Evolutionary conservation across 257 asterid species (phyloP).

Genomic region (Striga asiatica): DNA sequence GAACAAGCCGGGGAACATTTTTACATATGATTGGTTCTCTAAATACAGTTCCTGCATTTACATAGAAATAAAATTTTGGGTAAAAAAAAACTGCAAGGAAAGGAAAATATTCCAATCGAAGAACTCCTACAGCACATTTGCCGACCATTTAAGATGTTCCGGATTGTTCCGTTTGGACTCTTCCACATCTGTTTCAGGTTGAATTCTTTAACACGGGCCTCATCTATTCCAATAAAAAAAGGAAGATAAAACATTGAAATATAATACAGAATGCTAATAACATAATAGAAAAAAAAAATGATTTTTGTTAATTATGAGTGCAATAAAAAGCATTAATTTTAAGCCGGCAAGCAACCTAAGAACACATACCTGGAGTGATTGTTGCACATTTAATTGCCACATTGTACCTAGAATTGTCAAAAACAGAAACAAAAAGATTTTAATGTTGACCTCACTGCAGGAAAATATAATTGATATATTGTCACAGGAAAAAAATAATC

Average conservation of each 20-base stretch:
- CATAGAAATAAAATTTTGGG: slow-evolving; percentile 13
- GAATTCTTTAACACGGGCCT: slow-evolving; percentile 51
- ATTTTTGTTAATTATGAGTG: slow-evolving; percentile 3
- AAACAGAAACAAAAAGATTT: slow-evolving; percentile 1
- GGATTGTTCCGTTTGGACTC: slow-evolving; percentile 63
- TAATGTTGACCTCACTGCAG: too few species aligned
- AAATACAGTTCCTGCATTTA: slow-evolving; percentile 53
- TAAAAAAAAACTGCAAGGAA: slow-evolving; percentile 12
- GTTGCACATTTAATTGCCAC: slow-evolving; percentile 89
- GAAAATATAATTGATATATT: too few species aligned
- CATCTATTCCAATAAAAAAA: slow-evolving; percentile 33
- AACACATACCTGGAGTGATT: slow-evolving; percentile 62
- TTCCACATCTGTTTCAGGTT: slow-evolving; percentile 57
- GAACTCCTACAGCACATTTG: slow-evolving; percentile 5
- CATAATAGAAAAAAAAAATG: not conserved
- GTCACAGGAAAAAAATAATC: too few species aligned
- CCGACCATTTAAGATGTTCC: slow-evolving; percentile 57
- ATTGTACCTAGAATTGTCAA: slow-evolving; percentile 45
- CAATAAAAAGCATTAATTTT: not conserved
- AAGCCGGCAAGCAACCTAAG: slow-evolving; percentile 4
- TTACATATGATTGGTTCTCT: slow-evolving; percentile 67
- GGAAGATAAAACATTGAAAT: slow-evolving; percentile 2
- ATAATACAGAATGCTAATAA: not conserved
- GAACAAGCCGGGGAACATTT: slow-evolving; percentile 51
- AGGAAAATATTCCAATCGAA: slow-evolving; percentile 9